A percentile compares a stretch with the other conserved stretches of the same genome.
phyloP scores from a whole-genome alignment of 768 basidiomycete genomes.

The Lenzites betulinus region DNA sequence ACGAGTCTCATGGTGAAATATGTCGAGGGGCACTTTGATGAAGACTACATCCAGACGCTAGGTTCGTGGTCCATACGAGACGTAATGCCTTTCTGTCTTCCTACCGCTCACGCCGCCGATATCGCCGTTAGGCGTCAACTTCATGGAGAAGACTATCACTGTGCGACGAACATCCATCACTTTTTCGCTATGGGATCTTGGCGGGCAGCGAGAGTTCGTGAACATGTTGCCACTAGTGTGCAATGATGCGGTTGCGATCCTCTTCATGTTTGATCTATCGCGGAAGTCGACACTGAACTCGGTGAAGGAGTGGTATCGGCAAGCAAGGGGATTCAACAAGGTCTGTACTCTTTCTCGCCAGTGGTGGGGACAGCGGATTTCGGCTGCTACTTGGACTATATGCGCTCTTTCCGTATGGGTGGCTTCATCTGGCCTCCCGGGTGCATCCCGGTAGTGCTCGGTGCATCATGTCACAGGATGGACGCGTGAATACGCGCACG shows the following conservation, averaged over 20 bases:
- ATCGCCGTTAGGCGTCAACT: slow-evolving; percentile 77
- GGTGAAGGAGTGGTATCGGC: slow-evolving; percentile 99
- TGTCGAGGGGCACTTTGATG: slow-evolving; percentile 97
- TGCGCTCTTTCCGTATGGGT: neutral
- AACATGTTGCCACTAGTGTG: slow-evolving; percentile 98
- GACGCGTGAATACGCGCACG: neutral
- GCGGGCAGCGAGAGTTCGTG: slow-evolving; percentile 97
- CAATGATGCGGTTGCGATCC: slow-evolving; percentile 98
- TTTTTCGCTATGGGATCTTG: slow-evolving; percentile 99
- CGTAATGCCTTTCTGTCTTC: neutral
- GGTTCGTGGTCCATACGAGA: slow-evolving; percentile 49
- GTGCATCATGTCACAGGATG: neutral
- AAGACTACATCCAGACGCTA: slow-evolving; percentile 99
- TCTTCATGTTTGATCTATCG: slow-evolving; percentile 99
- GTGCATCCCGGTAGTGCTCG: neutral
- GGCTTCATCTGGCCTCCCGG: neutral
- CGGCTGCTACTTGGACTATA: neutral
- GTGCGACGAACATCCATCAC: slow-evolving; percentile 98
- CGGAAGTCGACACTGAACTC: slow-evolving; percentile 97
- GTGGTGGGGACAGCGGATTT: neutral
- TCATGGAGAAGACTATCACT: slow-evolving; percentile 99
- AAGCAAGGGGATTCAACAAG: slow-evolving; percentile 99
- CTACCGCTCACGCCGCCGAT: neutral
- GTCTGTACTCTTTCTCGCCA: slow-evolving; percentile 44
- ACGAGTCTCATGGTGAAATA: slow-evolving; percentile 99